These are phyloP conservation scores for Pharnaceum exiguum DNA, from an alignment of 148 eudicot genomes.

Conservation along the genomic window DNA sequence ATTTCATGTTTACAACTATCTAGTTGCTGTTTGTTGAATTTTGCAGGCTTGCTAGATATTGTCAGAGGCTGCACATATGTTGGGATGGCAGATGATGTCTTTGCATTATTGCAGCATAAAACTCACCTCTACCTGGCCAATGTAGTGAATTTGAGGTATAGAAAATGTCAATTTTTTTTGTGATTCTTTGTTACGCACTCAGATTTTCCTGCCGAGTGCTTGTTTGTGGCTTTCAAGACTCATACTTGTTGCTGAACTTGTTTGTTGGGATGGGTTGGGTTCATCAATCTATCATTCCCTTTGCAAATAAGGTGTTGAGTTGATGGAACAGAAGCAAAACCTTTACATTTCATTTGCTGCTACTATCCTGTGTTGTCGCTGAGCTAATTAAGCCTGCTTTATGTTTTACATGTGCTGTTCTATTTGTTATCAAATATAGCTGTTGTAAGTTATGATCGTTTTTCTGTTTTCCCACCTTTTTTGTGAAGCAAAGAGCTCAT, in stretches of 20 bases:
- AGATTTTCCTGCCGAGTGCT: neutral
- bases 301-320: neutral
- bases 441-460: too few relatives aligned
- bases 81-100: constrained; percentile 95
- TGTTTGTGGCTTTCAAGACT: neutral
- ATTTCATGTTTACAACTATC: neutral
- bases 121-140: constrained; percentile 92
- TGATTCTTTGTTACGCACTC: neutral
- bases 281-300: neutral
- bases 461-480: constrained; percentile 5
- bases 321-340: neutral
- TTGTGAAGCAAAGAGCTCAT: constrained; percentile 91
- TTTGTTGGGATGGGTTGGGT: neutral
- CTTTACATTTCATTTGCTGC: neutral
- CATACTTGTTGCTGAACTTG: neutral
- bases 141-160: constrained; percentile 86
- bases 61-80: constrained; percentile 82
- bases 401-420: too few relatives aligned
- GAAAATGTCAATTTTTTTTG: constrained; percentile 3
- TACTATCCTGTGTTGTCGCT: too few relatives aligned
- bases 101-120: constrained; percentile 76
- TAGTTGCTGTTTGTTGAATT: constrained; percentile 9
- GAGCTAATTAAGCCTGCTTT: too few relatives aligned
- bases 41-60: constrained; percentile 69
- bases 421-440: too few relatives aligned